These are phyloP conservation scores for Pittosporum tobira DNA, from an alignment of 129 eudicot species.

Conservation along the genomic window DNA sequence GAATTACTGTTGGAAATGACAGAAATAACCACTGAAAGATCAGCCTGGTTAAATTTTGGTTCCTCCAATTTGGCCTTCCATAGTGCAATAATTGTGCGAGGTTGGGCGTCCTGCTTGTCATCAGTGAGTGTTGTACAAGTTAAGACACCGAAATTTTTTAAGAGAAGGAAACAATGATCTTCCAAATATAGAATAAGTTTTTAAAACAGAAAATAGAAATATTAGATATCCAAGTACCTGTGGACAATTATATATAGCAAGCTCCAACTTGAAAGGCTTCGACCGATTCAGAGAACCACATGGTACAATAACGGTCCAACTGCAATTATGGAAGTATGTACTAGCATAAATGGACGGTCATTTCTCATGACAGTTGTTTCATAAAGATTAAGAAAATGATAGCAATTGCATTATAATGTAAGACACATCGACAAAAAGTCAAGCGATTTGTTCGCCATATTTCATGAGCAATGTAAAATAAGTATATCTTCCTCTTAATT, in stretches of 20 bases:
- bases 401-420: background rate
- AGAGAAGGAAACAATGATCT: background rate
- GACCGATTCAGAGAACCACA: conserved; percentile 67
- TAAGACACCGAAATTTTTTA: background rate
- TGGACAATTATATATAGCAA: conserved; percentile 60
- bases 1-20: conserved; percentile 59
- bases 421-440: background rate
- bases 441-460: background rate
- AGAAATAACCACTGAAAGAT: conserved; percentile 63
- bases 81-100: conserved; percentile 61
- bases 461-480: background rate
- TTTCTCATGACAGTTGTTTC: background rate
- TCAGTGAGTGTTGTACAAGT: conserved; percentile 5
- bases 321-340: conserved; percentile 22
- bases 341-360: background rate
- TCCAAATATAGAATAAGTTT: background rate
- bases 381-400: background rate
- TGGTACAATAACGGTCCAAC: conserved; percentile 86
- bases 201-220: background rate
- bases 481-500: background rate
- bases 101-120: conserved; percentile 74
- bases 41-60: conserved; percentile 53
- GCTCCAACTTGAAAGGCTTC: conserved; percentile 81
- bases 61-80: conserved; percentile 91
- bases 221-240: conserved; percentile 36